Base-by-base conservation (phyloP, 306 rosid species). In the Pterocarpus santalinus region DNA sequence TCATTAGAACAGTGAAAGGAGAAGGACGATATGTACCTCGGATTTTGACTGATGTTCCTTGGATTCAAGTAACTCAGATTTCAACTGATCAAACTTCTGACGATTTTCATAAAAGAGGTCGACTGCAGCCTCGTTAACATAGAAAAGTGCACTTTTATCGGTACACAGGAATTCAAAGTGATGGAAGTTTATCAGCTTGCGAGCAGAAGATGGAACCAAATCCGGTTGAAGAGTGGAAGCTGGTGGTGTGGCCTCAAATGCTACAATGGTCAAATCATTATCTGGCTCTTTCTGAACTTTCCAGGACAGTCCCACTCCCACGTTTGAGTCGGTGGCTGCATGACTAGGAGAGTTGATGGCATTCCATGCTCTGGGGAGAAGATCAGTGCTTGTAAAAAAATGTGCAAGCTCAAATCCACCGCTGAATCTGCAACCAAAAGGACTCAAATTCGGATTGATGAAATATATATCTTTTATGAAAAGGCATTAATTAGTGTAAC, bases 141-240 rank as follows among this genome's bases (percentile, higher is more conserved):
- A 69, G 81, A 90, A 87, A 46, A 0, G 0, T 12, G 78, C 57
- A 66, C 1, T 65, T 5, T 0, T 56, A 64, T 81, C 80, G 35
- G 80, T 30, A 69, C 86, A 53, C 2, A 94, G 82, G 60, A 89
- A 90, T 28, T 84, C 87, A 64, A 94, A 90, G 61, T 61, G 72
- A 69, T 9, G 13, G 35, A 84, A 87, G 14, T 36, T 11, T 0
- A 28, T 39, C 5, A 75, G 65, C 65, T 15, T 76, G 10, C 82
- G 86, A 17, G n/a, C 2, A 8, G 68, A 16, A 16, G 88, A 81
- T 7, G 85, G 60, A 75, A 85, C 75, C 79, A 78, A 77, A 12
- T 3, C 34, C 22, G 3, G 14, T 43, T 61, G 36, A 58, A 60
- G 75, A 32, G 32, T 60, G 34, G 32, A 8, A 73, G 5, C 52